phyloP scores from a whole-genome alignment of 2,329 filamentous ascomycete genomes.

The Blastomyces gilchristii region DNA sequence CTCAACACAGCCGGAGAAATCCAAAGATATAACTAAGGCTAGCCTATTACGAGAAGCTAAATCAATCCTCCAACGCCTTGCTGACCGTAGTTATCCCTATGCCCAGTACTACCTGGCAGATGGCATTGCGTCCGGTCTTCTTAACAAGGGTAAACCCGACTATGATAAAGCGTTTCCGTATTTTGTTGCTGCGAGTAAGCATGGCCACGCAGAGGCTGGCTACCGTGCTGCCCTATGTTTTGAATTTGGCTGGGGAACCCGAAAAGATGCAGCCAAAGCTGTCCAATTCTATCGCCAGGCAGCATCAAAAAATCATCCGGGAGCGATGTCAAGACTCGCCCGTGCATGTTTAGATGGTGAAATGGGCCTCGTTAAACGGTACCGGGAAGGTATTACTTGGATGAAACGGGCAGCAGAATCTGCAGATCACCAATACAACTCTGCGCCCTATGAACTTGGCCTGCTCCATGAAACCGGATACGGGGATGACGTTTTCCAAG shows the following conservation, averaged over 20 bases:
- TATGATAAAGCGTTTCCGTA: conserved; percentile 85
- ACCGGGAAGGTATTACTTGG: conserved; percentile 92
- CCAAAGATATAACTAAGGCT: conserved; percentile 42
- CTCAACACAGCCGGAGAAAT: conserved; percentile 18
- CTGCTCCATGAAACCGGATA: conserved; percentile 85
- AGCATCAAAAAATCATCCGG: conserved; percentile 87
- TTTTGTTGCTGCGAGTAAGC: conserved; percentile 88
- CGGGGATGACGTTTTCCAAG: conserved; percentile 86
- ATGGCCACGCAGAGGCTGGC: conserved; percentile 90
- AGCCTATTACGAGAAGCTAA: conserved; percentile 78
- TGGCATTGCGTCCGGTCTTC: conserved; percentile 85
- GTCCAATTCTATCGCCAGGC: conserved; percentile 86
- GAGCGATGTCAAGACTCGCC: conserved; percentile 84
- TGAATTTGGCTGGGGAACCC: conserved; percentile 95
- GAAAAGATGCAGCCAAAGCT: conserved; percentile 80
- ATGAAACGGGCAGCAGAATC: conserved; percentile 84
- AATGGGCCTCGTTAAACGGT: conserved; percentile 70
- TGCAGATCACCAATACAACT: conserved; percentile 84
- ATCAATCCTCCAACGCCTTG: conserved; percentile 73
- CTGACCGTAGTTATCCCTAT: conserved; percentile 85
- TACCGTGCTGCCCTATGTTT: conserved; percentile 92
- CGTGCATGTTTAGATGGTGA: conserved; percentile 84
- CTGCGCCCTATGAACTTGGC: conserved; percentile 82
- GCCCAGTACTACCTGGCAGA: conserved; percentile 97
- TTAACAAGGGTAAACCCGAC: conserved; percentile 89